phyloP scores from a whole-genome alignment of 306 rosid species.

The Castanea mollissima region DNA sequence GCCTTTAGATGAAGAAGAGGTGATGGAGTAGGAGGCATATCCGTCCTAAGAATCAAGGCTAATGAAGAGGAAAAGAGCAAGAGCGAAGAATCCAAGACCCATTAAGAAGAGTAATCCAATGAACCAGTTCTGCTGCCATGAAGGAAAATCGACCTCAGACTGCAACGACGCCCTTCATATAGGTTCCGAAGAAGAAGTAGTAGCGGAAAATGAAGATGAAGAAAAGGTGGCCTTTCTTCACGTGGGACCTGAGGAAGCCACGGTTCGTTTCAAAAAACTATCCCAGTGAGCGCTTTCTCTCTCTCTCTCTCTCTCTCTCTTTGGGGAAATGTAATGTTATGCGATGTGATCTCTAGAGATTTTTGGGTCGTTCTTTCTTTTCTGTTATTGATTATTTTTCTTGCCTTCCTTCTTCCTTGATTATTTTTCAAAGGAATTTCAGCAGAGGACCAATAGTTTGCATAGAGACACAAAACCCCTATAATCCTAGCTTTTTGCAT shows the following conservation, averaged over 20 bases:
- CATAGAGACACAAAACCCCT: no score
- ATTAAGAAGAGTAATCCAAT: conserved; percentile 64
- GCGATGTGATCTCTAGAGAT: conserved; percentile 9
- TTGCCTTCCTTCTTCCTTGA: no score
- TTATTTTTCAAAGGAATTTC: no score
- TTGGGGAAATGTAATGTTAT: no score
- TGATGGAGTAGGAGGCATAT: conserved; percentile 47
- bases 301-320: no score
- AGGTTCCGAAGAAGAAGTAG: conserved; percentile 29
- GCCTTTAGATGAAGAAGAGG: conserved; percentile 74
- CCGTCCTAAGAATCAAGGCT: conserved; percentile 57
- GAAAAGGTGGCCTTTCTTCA: conserved; percentile 79
- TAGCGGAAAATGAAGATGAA: conserved; percentile 21
- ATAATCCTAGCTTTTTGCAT: no score
- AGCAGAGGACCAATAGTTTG: no score
- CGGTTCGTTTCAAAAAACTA: conserved; percentile 55
- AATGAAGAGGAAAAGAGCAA: conserved; percentile 74
- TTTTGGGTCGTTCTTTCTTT: neutral
- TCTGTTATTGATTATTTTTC: neutral
- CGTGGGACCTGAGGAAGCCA: conserved; percentile 91
- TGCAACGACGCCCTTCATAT: conserved; percentile 61
- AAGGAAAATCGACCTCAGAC: conserved; percentile 51
- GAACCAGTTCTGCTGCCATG: conserved; percentile 95
- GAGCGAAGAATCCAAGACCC: conserved; percentile 76
- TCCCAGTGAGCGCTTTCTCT: conserved; percentile 1